Conservation (phyloP, 2,329 filamentous ascomycete genomes). For the Ophiobolus disseminans region DNA sequence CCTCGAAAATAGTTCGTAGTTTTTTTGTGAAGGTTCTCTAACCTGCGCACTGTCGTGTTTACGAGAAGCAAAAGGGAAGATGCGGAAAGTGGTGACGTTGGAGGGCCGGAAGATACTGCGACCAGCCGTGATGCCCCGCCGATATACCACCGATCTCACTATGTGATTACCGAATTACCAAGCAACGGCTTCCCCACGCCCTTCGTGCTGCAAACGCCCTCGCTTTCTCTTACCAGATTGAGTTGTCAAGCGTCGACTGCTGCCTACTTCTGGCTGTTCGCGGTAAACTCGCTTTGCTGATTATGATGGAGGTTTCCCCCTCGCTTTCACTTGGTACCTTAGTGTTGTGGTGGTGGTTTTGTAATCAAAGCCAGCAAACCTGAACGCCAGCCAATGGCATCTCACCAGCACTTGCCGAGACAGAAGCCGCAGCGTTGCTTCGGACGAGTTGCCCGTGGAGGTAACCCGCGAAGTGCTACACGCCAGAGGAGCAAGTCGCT, state of each 20-base stretch:
- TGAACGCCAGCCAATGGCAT: no score
- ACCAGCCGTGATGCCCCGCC: slow-evolving; percentile 24
- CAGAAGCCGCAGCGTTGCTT: no score
- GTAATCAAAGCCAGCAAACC: slow-evolving; percentile 15
- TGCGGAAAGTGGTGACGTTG: slow-evolving; percentile 28
- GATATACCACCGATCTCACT: slow-evolving; percentile 12
- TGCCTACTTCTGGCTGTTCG: neutral
- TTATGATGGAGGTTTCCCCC: no score
- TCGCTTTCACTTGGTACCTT: neutral
- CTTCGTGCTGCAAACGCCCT: slow-evolving; percentile 2
- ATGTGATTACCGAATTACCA: slow-evolving; percentile 18
- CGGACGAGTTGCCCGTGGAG: no score
- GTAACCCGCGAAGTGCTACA: no score
- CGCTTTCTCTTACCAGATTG: slow-evolving; percentile 7
- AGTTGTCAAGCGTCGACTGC: neutral
- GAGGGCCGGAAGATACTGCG: slow-evolving; percentile 10
- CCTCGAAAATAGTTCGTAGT: neutral
- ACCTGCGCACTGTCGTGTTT: neutral
- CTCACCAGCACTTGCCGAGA: no score
- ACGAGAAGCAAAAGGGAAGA: slow-evolving; percentile 4
- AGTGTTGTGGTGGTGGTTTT: slow-evolving; percentile 10
- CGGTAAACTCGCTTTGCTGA: neutral
- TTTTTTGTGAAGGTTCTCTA: neutral
- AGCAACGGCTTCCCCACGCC: slow-evolving; percentile 19
- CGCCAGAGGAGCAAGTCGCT: no score